These are phyloP conservation scores for Bauhinia variegata DNA, from an alignment of 306 rosid species.

Conservation along the genomic window DNA sequence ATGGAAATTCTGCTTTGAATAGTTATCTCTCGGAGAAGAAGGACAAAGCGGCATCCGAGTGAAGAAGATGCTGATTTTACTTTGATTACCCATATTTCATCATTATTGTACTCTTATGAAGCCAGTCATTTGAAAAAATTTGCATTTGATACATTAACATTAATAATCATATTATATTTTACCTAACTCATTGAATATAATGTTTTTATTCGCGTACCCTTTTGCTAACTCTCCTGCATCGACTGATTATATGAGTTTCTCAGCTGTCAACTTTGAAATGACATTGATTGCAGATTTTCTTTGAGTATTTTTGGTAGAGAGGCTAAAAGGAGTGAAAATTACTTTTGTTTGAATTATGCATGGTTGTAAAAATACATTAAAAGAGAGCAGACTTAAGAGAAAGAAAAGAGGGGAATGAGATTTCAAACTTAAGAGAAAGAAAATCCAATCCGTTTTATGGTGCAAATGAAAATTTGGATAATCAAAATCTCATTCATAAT, in stretches of 20 bases:
- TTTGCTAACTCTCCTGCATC: neutral
- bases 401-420: too few relatives aligned
- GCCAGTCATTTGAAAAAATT: neutral
- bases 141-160: neutral
- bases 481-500: too few relatives aligned
- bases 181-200: neutral
- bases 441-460: too few relatives aligned
- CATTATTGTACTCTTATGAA: neutral
- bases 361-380: too few relatives aligned
- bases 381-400: too few relatives aligned
- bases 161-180: neutral
- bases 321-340: neutral
- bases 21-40: conserved; percentile 66
- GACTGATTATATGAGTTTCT: neutral
- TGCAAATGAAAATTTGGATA: too few relatives aligned
- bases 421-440: too few relatives aligned
- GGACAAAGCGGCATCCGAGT: conserved; percentile 51
- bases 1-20: neutral
- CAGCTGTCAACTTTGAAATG: neutral
- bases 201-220: neutral
- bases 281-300: neutral
- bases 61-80: conserved; percentile 25
- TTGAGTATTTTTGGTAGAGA: neutral
- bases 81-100: neutral
- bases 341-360: too few relatives aligned